Conservation (phyloP, 768 basidiomycete genomes). For the Suillus clintonianus region DNA sequence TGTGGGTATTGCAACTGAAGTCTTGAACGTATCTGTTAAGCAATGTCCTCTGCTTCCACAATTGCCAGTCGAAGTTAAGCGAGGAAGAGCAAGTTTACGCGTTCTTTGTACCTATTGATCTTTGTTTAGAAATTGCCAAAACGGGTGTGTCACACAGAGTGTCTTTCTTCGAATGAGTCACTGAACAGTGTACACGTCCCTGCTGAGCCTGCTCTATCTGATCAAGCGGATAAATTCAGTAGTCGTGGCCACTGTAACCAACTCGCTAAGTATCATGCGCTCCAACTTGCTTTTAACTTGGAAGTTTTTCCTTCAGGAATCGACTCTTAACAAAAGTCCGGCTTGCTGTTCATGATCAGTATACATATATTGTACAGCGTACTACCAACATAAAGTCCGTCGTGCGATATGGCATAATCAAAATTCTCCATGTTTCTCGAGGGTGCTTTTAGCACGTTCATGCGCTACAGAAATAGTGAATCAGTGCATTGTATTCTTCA, state of each 20-base stretch:
- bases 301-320: background rate
- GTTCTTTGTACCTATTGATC: background rate
- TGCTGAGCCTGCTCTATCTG: too few relatives aligned
- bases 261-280: background rate
- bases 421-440: conserved; percentile 16
- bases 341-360: too few relatives aligned
- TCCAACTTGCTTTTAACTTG: background rate
- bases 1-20: background rate
- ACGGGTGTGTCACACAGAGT: too few relatives aligned
- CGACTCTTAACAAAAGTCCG: too few relatives aligned
- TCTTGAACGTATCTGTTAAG: background rate
- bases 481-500: background rate
- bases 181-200: too few relatives aligned
- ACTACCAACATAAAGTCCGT: too few relatives aligned
- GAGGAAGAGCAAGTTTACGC: background rate
- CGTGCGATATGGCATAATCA: conserved; percentile 11
- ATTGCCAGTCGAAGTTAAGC: background rate
- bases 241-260: background rate
- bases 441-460: conserved; percentile 3
- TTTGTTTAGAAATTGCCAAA: background rate
- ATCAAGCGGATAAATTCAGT: background rate
- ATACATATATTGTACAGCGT: background rate
- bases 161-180: too few relatives aligned
- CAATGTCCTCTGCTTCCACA: background rate
- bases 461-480: conserved; percentile 17